Evolutionary conservation across 1,139 yeast species (phyloP).

Genomic region (Arxiozyma telluris): DNA sequence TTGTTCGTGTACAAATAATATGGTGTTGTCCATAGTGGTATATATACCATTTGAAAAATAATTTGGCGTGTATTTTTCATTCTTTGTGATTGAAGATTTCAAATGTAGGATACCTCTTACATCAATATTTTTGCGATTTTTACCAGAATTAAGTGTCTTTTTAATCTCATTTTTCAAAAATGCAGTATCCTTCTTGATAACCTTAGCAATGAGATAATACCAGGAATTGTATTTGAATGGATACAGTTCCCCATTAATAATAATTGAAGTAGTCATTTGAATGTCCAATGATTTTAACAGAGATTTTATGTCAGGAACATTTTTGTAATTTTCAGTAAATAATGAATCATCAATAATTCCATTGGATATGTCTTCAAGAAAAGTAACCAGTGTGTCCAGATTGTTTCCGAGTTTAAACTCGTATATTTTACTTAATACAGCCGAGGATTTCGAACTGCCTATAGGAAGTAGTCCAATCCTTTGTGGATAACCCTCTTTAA

Average conservation of each 20-base stretch:
- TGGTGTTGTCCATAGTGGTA: slow-evolving; percentile 17
- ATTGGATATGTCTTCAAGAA: slow-evolving; percentile 21
- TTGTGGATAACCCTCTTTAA: slow-evolving; percentile 58
- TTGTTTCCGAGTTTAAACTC: slow-evolving; percentile 28
- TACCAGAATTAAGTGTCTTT: slow-evolving; percentile 4
- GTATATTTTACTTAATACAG: slow-evolving; percentile 32
- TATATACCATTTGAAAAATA: slow-evolving; percentile 26
- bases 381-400: slow-evolving; percentile 20
- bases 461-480: slow-evolving; percentile 76
- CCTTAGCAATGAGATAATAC: slow-evolving; percentile 28
- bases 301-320: slow-evolving; percentile 19
- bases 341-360: slow-evolving; percentile 2
- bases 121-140: slow-evolving; percentile 8
- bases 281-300: slow-evolving; percentile 40
- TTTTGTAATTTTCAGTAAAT: slow-evolving; percentile 12
- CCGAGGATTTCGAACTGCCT: slow-evolving; percentile 4
- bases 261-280: slow-evolving; percentile 39
- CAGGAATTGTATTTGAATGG: slow-evolving; percentile 30
- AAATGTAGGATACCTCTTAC: slow-evolving; percentile 27
- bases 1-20: slow-evolving; percentile 6
- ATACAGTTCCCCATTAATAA: slow-evolving; percentile 65
- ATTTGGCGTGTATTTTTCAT: slow-evolving; percentile 26
- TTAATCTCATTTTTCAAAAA: slow-evolving; percentile 19
- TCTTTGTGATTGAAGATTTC: slow-evolving; percentile 22
- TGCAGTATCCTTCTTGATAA: slow-evolving; percentile 25